phyloP scores from a whole-genome alignment of 305 asterid species.

The Fraxinus sp. region DNA sequence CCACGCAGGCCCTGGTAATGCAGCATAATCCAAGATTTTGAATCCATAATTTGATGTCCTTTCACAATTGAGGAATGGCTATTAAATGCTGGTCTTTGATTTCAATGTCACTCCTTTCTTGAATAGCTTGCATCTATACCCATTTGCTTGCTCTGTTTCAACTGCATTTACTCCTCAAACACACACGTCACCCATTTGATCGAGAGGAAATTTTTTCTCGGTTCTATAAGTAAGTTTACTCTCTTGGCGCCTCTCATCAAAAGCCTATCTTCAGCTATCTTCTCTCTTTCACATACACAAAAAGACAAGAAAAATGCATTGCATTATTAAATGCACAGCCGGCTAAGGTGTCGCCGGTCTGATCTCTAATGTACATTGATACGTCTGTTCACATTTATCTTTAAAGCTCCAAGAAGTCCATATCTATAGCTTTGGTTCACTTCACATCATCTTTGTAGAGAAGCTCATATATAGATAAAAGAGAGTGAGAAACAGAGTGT shows the following conservation, averaged over 20 bases:
- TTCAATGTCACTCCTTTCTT: constrained; percentile 9
- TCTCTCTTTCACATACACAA: neutral
- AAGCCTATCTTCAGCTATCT: constrained; percentile 6
- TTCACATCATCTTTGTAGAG: neutral
- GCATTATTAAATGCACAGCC: constrained; percentile 41
- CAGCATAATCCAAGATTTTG: neutral
- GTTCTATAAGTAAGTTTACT: constrained; percentile 21
- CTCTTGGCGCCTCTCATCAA: constrained; percentile 7
- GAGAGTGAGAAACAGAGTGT: neutral
- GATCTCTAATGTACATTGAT: constrained; percentile 31
- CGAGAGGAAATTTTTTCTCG: constrained; percentile 12
- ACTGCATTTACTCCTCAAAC: constrained; percentile 39
- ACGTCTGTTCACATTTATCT: constrained; percentile 59
- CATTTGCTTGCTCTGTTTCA: constrained; percentile 22
- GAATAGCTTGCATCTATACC: neutral
- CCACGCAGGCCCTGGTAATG: neutral
- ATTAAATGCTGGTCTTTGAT: constrained; percentile 1
- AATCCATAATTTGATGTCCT: neutral
- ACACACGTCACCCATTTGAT: constrained; percentile 15
- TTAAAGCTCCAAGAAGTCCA: constrained; percentile 10
- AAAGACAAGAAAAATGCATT: neutral
- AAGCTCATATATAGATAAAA: neutral
- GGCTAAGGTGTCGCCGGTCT: constrained; percentile 43
- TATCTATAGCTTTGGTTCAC: neutral
- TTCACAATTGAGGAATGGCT: neutral